Percentiles rank a stretch among this genome's conserved stretches.
These are phyloP conservation scores for Ganoderma resinaceum DNA, from an alignment of 1,284 basidiomycete genomes.

Conservation along the genomic window DNA sequence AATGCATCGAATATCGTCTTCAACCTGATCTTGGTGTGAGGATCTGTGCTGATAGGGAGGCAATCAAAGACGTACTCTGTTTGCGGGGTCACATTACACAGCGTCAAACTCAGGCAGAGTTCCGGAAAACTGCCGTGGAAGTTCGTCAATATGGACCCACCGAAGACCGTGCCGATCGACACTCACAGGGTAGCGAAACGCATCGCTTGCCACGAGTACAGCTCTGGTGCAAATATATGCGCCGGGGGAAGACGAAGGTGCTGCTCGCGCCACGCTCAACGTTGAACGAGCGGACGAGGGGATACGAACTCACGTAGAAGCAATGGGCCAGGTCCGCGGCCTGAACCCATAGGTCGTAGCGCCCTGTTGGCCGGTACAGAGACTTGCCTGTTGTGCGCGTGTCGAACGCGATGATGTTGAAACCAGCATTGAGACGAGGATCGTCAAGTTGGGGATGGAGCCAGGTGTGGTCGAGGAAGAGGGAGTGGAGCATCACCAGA, in stretches of 20 bases:
- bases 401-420: conserved; percentile 79
- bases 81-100: conserved; percentile 73
- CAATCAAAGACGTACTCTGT: conserved; percentile 59
- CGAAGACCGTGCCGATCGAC: neutral
- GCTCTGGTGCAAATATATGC: conserved; percentile 72
- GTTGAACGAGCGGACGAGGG: neutral
- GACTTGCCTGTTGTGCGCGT: conserved; percentile 73
- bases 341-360: conserved; percentile 76
- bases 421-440: conserved; percentile 59
- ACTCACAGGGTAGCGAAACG: conserved; percentile 69
- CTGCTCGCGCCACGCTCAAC: conserved; percentile 43
- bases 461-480: conserved; percentile 74
- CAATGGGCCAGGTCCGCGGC: conserved; percentile 76
- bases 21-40: conserved; percentile 47
- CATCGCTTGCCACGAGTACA: conserved; percentile 47
- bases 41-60: conserved; percentile 10
- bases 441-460: conserved; percentile 71
- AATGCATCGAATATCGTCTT: conserved; percentile 64
- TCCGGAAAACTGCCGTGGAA: conserved; percentile 66
- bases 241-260: conserved; percentile 67
- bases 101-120: conserved; percentile 67
- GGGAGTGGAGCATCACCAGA: conserved; percentile 70
- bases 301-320: conserved; percentile 54
- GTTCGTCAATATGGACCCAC: conserved; percentile 11
- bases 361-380: conserved; percentile 54